A percentile compares a stretch with the other conserved stretches of the same genome.
Conservation (phyloP, 371 early-diverging fungal species). For the Edhazardia aedis region DNA sequence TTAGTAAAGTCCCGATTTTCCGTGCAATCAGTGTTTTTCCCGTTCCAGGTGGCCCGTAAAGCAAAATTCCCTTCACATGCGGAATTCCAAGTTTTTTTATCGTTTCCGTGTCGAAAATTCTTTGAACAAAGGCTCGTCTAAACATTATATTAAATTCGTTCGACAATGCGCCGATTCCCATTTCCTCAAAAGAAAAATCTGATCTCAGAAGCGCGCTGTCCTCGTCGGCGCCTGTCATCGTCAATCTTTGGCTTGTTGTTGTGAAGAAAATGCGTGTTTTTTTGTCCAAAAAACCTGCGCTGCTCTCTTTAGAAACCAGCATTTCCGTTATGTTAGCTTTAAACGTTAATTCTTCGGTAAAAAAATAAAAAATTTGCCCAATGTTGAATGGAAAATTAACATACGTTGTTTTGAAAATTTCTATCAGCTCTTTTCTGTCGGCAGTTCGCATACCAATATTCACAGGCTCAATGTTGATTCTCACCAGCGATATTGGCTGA, state of each 20-base stretch:
- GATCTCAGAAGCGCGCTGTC: conserved; percentile 49
- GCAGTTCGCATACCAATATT: conserved; percentile 8
- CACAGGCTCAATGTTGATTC: conserved; percentile 13
- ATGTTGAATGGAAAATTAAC: conserved; percentile 26
- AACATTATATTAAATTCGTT: conserved; percentile 84
- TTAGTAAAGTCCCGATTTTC: conserved; percentile 89
- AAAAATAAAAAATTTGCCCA: conserved; percentile 24
- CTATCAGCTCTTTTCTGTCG: conserved; percentile 18
- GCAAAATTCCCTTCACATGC: conserved; percentile 71
- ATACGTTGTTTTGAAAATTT: neutral
- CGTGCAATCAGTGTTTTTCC: conserved; percentile 97
- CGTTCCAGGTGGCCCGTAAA: conserved; percentile 76
- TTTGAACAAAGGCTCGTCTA: conserved; percentile 90
- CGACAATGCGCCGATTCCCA: conserved; percentile 96
- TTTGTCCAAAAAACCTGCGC: conserved; percentile 18
- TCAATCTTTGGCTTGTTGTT: conserved; percentile 12
- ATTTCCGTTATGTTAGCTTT: conserved; percentile 22
- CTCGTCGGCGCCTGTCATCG: conserved; percentile 12
- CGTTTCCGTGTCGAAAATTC: conserved; percentile 78
- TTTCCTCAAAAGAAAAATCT: conserved; percentile 82
- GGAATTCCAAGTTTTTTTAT: conserved; percentile 83
- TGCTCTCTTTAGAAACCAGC: conserved; percentile 6
- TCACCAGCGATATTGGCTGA: conserved; percentile 5
- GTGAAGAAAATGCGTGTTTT: conserved; percentile 22
- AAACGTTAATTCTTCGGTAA: conserved; percentile 5